Percentiles rank a stretch among this genome's conserved stretches.
Conservation (phyloP, 225 moss, liverwort and hornwort genomes). For the Physcomitrellopsis africana region DNA sequence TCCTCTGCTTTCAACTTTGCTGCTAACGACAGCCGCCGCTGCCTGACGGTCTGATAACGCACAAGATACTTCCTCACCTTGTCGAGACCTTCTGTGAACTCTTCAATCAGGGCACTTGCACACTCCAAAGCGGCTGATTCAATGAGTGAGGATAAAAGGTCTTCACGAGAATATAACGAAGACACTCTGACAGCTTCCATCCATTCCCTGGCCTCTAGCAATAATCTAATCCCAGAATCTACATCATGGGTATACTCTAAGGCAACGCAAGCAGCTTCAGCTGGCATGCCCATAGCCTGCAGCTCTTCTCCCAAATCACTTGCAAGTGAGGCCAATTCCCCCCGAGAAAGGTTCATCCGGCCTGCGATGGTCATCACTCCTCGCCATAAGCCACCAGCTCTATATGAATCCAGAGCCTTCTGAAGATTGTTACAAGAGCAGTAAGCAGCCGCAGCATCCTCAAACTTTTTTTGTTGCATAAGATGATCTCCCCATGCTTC, state of each 20-base stretch:
- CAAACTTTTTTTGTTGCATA: conserved; percentile 69
- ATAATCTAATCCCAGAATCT: conserved; percentile 72
- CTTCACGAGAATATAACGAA: conserved; percentile 61
- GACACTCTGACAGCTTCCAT: conserved; percentile 83
- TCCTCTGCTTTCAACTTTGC: conserved; percentile 78
- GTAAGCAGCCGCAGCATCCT: conserved; percentile 88
- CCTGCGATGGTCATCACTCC: conserved; percentile 86
- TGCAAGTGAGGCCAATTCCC: conserved; percentile 57
- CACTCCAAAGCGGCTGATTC: conserved; percentile 78
- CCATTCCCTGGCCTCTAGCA: conserved; percentile 95
- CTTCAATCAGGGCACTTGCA: conserved; percentile 65
- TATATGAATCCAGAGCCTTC: conserved; percentile 75
- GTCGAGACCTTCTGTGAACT: conserved; percentile 79
- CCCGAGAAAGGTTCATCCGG: conserved; percentile 54
- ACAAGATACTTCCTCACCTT: conserved; percentile 83
- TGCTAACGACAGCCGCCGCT: conserved; percentile 76
- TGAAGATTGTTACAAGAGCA: conserved; percentile 74
- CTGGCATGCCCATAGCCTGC: conserved; percentile 93
- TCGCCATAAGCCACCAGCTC: conserved; percentile 88
- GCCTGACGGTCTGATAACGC: conserved; percentile 78
- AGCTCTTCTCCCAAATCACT: conserved; percentile 86
- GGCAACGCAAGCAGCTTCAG: conserved; percentile 83
- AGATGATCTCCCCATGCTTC: conserved; percentile 95
- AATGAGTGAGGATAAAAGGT: conserved; percentile 58
- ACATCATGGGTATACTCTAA: conserved; percentile 82